phyloP scores from a whole-genome alignment of 2,329 filamentous ascomycete species.

The Tolypocladium pustulatum region DNA sequence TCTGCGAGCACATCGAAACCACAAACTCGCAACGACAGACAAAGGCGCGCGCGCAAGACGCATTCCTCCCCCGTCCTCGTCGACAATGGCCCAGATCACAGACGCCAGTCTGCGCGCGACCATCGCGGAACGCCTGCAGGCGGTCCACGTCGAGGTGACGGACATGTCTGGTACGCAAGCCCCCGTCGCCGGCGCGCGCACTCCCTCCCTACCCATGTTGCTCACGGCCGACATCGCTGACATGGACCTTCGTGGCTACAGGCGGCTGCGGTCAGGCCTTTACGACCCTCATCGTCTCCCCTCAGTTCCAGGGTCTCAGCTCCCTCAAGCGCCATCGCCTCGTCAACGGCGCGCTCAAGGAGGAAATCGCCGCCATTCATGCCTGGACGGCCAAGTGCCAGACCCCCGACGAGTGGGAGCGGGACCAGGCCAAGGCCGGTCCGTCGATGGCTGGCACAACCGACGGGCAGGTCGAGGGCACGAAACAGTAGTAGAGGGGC shows the following conservation, averaged over 20 bases:
- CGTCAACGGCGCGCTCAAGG: conserved; percentile 73
- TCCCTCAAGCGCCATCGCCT: conserved; percentile 78
- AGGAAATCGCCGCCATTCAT: conserved; percentile 84
- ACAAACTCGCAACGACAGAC: neutral
- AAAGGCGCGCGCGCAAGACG: neutral
- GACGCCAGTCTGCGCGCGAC: conserved; percentile 59
- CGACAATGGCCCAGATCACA: conserved; percentile 42
- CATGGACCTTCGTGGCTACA: conserved; percentile 11
- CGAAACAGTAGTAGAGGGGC: neutral
- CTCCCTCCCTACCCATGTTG: neutral
- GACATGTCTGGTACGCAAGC: conserved; percentile 73
- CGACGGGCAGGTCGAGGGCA: conserved; percentile 28
- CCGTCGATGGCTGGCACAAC: conserved; percentile 34
- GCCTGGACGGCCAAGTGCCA: conserved; percentile 93
- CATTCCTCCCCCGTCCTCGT: neutral
- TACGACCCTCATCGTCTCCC: conserved; percentile 49
- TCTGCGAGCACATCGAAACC: neutral
- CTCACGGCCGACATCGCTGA: neutral
- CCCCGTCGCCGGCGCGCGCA: neutral
- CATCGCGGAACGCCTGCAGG: conserved; percentile 59
- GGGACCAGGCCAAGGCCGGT: conserved; percentile 34
- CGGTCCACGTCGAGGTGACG: conserved; percentile 74
- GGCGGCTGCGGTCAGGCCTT: conserved; percentile 54
- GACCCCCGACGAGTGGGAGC: conserved; percentile 82
- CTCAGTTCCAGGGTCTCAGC: conserved; percentile 59